Conservation (phyloP, 2,329 filamentous ascomycete genomes). For the Phialophora tarda region DNA sequence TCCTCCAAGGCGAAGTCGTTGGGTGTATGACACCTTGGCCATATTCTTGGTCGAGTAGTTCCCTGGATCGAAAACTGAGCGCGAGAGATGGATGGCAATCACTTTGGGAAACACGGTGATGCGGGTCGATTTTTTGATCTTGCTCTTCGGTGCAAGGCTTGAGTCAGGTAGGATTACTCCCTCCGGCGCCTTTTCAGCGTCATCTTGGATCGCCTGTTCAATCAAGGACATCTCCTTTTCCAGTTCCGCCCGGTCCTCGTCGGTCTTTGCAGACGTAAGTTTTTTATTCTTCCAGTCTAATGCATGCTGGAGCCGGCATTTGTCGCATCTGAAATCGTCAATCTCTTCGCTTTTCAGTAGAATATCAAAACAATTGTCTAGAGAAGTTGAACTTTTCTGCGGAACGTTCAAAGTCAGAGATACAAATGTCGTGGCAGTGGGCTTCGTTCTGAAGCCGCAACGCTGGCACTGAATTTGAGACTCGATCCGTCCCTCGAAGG, state of each 20-base stretch:
- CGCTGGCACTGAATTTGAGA: slow-evolving; percentile 94
- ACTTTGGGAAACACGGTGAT: slow-evolving; percentile 88
- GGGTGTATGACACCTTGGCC: slow-evolving; percentile 91
- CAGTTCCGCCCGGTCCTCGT: slow-evolving; percentile 58
- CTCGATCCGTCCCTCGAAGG: slow-evolving; percentile 87
- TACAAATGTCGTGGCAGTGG: slow-evolving; percentile 83
- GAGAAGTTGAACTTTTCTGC: slow-evolving; percentile 76
- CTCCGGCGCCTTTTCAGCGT: slow-evolving; percentile 78
- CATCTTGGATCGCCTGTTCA: slow-evolving; percentile 71
- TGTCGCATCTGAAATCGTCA: slow-evolving; percentile 95
- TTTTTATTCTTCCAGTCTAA: slow-evolving; percentile 67
- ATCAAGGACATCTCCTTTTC: slow-evolving; percentile 69
- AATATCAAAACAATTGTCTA: slow-evolving; percentile 89
- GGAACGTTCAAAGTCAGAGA: slow-evolving; percentile 92
- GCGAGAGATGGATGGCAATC: slow-evolving; percentile 86
- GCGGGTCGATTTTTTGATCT: slow-evolving; percentile 84
- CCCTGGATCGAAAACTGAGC: slow-evolving; percentile 84
- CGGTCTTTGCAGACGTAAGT: slow-evolving; percentile 60
- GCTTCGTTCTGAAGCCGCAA: slow-evolving; percentile 86
- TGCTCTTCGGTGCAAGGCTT: slow-evolving; percentile 76
- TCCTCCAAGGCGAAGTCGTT: slow-evolving; percentile 80
- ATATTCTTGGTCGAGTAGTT: slow-evolving; percentile 87
- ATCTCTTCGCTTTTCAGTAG: slow-evolving; percentile 95
- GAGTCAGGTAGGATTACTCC: slow-evolving; percentile 76
- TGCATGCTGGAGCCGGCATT: slow-evolving; percentile 84